phyloP scores from a whole-genome alignment of 768 basidiomycete genomes.

The Hericium alpestre region DNA sequence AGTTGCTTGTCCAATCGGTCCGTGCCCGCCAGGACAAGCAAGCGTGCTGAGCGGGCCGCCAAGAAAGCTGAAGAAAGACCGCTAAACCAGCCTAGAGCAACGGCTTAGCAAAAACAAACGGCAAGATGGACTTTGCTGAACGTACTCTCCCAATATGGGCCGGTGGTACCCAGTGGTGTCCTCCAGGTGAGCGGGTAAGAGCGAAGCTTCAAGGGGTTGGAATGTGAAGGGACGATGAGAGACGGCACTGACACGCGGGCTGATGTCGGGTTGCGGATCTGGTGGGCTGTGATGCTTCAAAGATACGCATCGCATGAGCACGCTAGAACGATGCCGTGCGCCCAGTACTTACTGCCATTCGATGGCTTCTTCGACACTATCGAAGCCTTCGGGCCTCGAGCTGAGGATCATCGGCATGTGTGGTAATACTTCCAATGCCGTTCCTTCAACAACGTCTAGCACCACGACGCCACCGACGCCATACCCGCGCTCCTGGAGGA shows the following conservation, averaged over 20 bases:
- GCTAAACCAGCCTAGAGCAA: slow-evolving; percentile 73
- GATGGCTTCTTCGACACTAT: slow-evolving; percentile 73
- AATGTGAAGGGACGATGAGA: slow-evolving; percentile 42
- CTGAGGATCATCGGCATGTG: slow-evolving; percentile 86
- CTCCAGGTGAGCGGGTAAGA: slow-evolving; percentile 58
- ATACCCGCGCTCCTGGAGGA: slow-evolving; percentile 58
- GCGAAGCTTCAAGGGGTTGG: slow-evolving; percentile 21
- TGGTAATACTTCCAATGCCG: slow-evolving; percentile 86
- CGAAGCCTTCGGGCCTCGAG: slow-evolving; percentile 77
- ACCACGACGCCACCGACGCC: slow-evolving; percentile 69
- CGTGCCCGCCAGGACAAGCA: slow-evolving; percentile 86
- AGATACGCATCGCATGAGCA: not conserved
- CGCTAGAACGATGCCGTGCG: not conserved
- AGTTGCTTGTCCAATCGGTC: slow-evolving; percentile 87
- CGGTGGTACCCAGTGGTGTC: slow-evolving; percentile 73
- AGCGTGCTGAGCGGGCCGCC: slow-evolving; percentile 62
- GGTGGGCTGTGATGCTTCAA: slow-evolving; percentile 62
- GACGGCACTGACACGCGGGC: slow-evolving; percentile 86
- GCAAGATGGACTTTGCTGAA: slow-evolving; percentile 2
- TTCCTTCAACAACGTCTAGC: slow-evolving; percentile 85
- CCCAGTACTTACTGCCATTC: slow-evolving; percentile 80
- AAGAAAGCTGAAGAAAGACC: slow-evolving; percentile 77
- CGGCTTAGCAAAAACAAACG: not conserved
- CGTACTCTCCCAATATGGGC: slow-evolving; percentile 84
- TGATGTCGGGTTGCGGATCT: slow-evolving; percentile 71